Percentiles rank a stretch among this genome's conserved stretches.
phyloP scores from a whole-genome alignment of 192 early-diverging fungal genomes.

The Bifiguratus adelaidae region DNA sequence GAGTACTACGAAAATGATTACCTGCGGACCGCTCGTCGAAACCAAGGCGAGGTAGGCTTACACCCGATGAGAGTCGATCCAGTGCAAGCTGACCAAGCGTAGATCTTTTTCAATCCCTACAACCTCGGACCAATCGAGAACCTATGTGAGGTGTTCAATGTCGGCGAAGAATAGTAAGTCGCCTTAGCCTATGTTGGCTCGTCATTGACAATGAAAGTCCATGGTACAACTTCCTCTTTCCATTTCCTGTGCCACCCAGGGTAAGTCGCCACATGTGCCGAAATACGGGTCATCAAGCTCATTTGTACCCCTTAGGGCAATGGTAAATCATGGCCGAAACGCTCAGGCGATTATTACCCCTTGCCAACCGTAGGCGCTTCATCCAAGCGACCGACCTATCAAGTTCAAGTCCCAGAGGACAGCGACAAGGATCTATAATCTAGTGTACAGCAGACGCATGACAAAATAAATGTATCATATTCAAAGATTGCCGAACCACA shows the following conservation, averaged over 20 bases:
- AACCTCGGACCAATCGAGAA: slow-evolving; percentile 31
- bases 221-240: slow-evolving; percentile 37
- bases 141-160: slow-evolving; percentile 36
- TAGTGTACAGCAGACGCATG: no score
- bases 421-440: no score
- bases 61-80: slow-evolving; percentile 3
- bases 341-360: no score
- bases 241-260: slow-evolving; percentile 34
- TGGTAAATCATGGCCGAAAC: no score
- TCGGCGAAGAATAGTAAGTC: slow-evolving; percentile 34
- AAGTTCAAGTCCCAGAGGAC: no score
- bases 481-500: no score
- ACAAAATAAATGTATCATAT: no score
- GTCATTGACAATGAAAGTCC: slow-evolving; percentile 17
- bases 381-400: no score
- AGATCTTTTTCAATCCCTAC: slow-evolving; percentile 29
- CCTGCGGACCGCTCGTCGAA: slow-evolving; percentile 27
- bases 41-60: slow-evolving; percentile 27
- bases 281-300: no score
- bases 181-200: not conserved
- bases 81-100: not conserved
- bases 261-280: no score
- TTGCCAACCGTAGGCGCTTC: no score
- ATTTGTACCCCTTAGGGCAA: no score
- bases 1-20: slow-evolving; percentile 47